Conservation (phyloP, 495 filamentous ascomycete genomes). For the Aspergillus homomorphus region DNA sequence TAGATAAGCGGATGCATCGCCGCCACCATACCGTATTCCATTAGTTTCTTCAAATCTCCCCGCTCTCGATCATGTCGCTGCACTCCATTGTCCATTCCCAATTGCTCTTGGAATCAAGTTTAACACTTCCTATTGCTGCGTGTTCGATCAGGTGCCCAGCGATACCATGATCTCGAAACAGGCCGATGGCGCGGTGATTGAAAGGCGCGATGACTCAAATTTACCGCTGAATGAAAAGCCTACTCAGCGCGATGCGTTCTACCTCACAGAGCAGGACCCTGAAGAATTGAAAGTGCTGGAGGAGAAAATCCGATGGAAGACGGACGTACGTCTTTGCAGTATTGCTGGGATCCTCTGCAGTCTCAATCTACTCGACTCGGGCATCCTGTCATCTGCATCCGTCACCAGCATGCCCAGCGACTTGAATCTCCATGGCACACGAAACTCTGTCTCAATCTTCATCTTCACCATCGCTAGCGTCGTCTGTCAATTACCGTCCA, state of each 20-base stretch:
- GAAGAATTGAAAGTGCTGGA: conserved; percentile 26
- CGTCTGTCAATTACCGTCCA: conserved; percentile 71
- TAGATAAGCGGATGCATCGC: background rate
- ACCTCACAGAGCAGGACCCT: background rate
- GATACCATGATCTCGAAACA: background rate
- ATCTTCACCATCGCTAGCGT: conserved; percentile 77
- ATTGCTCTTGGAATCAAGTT: background rate
- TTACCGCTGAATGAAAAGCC: background rate
- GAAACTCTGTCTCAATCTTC: conserved; percentile 72
- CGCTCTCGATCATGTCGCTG: background rate
- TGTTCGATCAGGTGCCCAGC: background rate
- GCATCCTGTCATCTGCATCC: conserved; percentile 73
- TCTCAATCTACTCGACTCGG: conserved; percentile 69
- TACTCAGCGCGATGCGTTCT: background rate
- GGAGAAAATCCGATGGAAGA: conserved; percentile 56
- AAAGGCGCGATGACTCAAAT: background rate
- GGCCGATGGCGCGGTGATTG: background rate
- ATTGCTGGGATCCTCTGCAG: conserved; percentile 72
- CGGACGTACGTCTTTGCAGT: conserved; percentile 70
- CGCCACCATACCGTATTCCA: background rate
- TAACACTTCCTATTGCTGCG: background rate
- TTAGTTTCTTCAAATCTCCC: background rate
- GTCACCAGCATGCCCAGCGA: conserved; percentile 71
- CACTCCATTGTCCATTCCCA: background rate
- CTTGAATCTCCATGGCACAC: conserved; percentile 60